Percentiles rank a stretch among this genome's conserved stretches.
Conservation (phyloP, 768 basidiomycete species). For the Hygrocybe punicea region DNA sequence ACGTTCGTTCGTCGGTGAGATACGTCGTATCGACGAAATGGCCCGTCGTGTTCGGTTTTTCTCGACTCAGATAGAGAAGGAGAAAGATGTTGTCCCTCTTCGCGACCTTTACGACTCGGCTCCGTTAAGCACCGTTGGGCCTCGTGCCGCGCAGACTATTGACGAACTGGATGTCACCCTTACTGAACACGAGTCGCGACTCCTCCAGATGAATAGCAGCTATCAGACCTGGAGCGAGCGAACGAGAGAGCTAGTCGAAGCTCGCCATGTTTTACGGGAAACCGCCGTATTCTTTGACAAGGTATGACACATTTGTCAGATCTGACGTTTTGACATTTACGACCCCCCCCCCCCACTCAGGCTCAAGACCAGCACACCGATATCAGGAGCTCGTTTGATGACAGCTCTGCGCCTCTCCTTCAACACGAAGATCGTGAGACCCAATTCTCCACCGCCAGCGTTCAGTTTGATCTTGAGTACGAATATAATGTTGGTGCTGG, state of each 20-base stretch:
- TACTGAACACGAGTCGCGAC: constrained; percentile 77
- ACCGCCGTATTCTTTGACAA: constrained; percentile 95
- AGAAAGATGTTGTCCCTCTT: constrained; percentile 76
- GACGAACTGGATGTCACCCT: constrained; percentile 91
- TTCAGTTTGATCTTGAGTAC: constrained; percentile 87
- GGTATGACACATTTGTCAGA: constrained; percentile 38
- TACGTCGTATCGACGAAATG: constrained; percentile 94
- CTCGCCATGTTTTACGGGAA: constrained; percentile 89
- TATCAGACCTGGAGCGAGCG: constrained; percentile 87
- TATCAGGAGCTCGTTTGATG: constrained; percentile 87
- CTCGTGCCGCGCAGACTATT: constrained; percentile 86
- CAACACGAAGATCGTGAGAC: constrained; percentile 85
- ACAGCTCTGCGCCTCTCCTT: constrained; percentile 84
- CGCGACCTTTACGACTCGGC: constrained; percentile 84
- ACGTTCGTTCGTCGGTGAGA: constrained; percentile 95
- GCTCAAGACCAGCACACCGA: constrained; percentile 75
- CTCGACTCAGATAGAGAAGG: constrained; percentile 76
- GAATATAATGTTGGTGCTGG: constrained; percentile 21
- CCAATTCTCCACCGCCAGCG: constrained; percentile 46
- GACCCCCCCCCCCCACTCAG: constrained; percentile 35
- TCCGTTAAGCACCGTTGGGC: constrained; percentile 84
- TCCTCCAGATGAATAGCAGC: constrained; percentile 88
- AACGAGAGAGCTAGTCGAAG: constrained; percentile 84
- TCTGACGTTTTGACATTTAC: constrained; percentile 1
- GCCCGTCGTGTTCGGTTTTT: constrained; percentile 93